A percentile compares a stretch with the other conserved stretches of the same genome.
phyloP scores from a whole-genome alignment of 495 filamentous ascomycete genomes.

The Amniculicola lignicola region DNA sequence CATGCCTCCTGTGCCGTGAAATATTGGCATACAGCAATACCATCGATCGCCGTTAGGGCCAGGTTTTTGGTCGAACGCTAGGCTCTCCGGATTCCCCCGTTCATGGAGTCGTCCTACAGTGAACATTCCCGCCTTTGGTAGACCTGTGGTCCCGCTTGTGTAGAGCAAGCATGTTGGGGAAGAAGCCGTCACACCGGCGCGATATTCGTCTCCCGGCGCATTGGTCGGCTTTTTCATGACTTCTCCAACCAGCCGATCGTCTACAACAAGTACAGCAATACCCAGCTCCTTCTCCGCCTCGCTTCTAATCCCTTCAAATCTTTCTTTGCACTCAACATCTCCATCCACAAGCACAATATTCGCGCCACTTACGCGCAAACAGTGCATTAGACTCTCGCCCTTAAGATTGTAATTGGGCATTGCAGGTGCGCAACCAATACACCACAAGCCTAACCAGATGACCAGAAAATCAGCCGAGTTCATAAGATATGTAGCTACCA shows the following conservation, averaged over 20 bases:
- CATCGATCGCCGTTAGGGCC: slow-evolving; percentile 57
- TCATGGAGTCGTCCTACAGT: slow-evolving; percentile 44
- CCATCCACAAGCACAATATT: slow-evolving; percentile 64
- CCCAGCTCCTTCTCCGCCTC: slow-evolving; percentile 50
- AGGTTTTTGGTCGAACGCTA: slow-evolving; percentile 28
- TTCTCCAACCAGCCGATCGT: slow-evolving; percentile 44
- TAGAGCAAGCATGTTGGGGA: slow-evolving; percentile 62
- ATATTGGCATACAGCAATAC: slow-evolving; percentile 77
- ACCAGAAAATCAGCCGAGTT: slow-evolving; percentile 68
- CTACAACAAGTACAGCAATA: slow-evolving; percentile 53
- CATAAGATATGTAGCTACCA: slow-evolving; percentile 65
- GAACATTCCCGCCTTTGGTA: slow-evolving; percentile 59
- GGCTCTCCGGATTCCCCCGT: slow-evolving; percentile 32
- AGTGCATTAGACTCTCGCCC: slow-evolving; percentile 64
- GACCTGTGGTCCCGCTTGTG: slow-evolving; percentile 62
- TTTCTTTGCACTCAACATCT: slow-evolving; percentile 51
- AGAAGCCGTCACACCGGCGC: slow-evolving; percentile 45
- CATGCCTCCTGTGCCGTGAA: slow-evolving; percentile 70
- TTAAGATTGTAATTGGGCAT: slow-evolving; percentile 69
- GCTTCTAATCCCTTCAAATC: slow-evolving; percentile 52
- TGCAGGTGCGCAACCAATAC: slow-evolving; percentile 63
- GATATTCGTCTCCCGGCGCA: slow-evolving; percentile 49
- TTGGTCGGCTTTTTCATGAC: slow-evolving; percentile 47
- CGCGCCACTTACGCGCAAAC: slow-evolving; percentile 57
- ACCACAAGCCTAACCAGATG: slow-evolving; percentile 58